phyloP scores from a whole-genome alignment of 2,329 filamentous ascomycete species.

The Epichloe aotearoae region DNA sequence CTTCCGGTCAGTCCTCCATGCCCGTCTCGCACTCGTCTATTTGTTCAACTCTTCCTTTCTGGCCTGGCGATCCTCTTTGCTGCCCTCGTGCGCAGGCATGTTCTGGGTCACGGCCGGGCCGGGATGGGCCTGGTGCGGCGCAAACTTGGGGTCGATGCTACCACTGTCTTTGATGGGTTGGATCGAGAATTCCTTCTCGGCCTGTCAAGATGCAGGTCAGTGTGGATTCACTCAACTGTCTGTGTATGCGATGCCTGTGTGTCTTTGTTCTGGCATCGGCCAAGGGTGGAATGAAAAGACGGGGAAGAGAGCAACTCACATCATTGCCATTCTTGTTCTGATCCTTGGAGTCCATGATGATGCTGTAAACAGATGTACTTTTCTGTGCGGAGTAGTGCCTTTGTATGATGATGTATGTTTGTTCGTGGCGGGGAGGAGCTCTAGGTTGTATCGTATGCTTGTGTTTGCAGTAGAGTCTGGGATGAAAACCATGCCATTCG shows the following conservation, averaged over 20 bases:
- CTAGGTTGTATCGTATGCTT: neutral
- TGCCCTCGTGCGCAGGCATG: conserved; percentile 43
- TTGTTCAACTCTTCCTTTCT: conserved; percentile 57
- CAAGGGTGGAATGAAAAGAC: neutral
- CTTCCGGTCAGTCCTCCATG: no score
- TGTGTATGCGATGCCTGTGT: neutral
- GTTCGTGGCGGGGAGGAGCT: neutral
- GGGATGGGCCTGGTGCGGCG: conserved; percentile 40
- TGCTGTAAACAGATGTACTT: neutral
- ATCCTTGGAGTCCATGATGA: conserved; percentile 11
- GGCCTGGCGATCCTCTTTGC: conserved; percentile 54
- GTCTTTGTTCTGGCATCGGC: neutral
- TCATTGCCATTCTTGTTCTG: conserved; percentile 9
- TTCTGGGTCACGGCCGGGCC: conserved; percentile 43
- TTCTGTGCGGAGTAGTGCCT: no score
- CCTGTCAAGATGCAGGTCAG: conserved; percentile 9
- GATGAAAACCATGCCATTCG: neutral
- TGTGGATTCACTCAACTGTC: neutral
- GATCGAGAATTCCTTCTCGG: conserved; percentile 31
- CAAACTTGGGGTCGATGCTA: conserved; percentile 31
- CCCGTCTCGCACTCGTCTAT: conserved; percentile 5
- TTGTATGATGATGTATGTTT: neutral
- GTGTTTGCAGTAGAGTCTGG: no score
- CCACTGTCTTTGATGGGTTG: conserved; percentile 33
- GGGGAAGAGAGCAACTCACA: neutral